These are phyloP conservation scores for Nannochloris sp. DNA, from an alignment of 139 green algal genomes.

Conservation along the genomic window DNA sequence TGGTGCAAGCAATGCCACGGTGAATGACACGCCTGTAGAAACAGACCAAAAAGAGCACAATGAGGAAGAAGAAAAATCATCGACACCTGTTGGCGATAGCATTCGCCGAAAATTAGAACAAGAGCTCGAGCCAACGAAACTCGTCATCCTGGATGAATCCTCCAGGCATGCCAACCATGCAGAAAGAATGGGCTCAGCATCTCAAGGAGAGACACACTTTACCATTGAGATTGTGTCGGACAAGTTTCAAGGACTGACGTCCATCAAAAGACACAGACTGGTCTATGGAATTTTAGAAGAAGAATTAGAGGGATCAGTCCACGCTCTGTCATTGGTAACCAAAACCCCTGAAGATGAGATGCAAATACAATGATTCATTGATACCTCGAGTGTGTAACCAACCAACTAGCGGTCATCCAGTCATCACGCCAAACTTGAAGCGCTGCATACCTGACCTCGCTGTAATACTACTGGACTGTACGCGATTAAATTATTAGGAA, in stretches of 20 bases:
- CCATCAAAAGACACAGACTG: constrained; percentile 46
- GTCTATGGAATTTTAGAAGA: constrained; percentile 50
- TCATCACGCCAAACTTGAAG: too few species aligned
- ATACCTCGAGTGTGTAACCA: too few species aligned
- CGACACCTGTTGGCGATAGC: constrained; percentile 30
- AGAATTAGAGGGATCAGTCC: constrained; percentile 43
- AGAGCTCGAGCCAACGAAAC: constrained; percentile 17
- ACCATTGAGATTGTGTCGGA: constrained; percentile 38
- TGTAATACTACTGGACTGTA: too few species aligned
- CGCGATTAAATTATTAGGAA: too few species aligned
- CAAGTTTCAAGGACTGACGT: constrained; percentile 45
- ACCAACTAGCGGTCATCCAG: too few species aligned
- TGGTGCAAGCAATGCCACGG: background rate
- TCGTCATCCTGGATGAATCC: constrained; percentile 51
- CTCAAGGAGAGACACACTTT: constrained; percentile 51
- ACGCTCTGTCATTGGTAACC: constrained; percentile 46
- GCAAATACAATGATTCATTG: too few species aligned
- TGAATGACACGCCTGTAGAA: background rate
- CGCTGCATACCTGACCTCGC: too few species aligned
- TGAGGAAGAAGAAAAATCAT: background rate
- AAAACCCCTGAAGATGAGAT: constrained; percentile 48
- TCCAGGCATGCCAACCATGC: constrained; percentile 46
- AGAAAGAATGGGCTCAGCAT: background rate
- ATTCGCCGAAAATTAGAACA: constrained; percentile 32
- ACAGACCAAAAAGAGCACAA: background rate